phyloP scores from a whole-genome alignment of 495 filamentous ascomycete species.

The Delitschia confertaspora region DNA sequence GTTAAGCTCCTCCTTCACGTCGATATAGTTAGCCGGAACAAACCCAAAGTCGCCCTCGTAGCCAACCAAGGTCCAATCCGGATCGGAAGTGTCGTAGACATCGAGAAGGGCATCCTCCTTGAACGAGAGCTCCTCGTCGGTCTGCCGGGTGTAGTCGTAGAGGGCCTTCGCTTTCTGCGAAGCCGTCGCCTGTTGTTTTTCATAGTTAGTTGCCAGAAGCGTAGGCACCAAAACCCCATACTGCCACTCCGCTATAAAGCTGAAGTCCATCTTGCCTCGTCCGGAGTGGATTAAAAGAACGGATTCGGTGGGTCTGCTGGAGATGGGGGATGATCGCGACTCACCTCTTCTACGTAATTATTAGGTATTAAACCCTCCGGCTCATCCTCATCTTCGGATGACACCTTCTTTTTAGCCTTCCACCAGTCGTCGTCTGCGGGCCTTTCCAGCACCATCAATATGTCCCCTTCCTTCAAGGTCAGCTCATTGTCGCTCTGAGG shows the following conservation, averaged over 20 bases:
- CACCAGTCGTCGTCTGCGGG: constrained; percentile 90
- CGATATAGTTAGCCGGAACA: constrained; percentile 95
- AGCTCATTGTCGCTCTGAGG: constrained; percentile 87
- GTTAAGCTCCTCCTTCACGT: constrained; percentile 49
- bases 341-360: constrained; percentile 95
- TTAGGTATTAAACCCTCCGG: constrained; percentile 87
- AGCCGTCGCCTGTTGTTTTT: constrained; percentile 39
- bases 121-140: constrained; percentile 95
- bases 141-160: constrained; percentile 94
- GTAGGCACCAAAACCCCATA: not conserved
- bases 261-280: not conserved
- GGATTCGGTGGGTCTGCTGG: no score
- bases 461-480: constrained; percentile 75
- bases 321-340: constrained; percentile 27
- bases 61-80: constrained; percentile 93
- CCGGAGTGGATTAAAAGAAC: not conserved
- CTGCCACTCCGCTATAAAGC: not conserved
- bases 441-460: constrained; percentile 89
- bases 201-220: constrained; percentile 3
- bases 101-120: constrained; percentile 74
- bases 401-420: constrained; percentile 95
- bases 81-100: constrained; percentile 85
- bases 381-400: constrained; percentile 86
- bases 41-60: constrained; percentile 83
- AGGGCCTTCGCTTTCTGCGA: constrained; percentile 68